A percentile compares a stretch with the other conserved stretches of the same genome.
Evolutionary conservation across 2,329 filamentous ascomycete genomes (phyloP).

Genomic region (Didymella pomorum): DNA sequence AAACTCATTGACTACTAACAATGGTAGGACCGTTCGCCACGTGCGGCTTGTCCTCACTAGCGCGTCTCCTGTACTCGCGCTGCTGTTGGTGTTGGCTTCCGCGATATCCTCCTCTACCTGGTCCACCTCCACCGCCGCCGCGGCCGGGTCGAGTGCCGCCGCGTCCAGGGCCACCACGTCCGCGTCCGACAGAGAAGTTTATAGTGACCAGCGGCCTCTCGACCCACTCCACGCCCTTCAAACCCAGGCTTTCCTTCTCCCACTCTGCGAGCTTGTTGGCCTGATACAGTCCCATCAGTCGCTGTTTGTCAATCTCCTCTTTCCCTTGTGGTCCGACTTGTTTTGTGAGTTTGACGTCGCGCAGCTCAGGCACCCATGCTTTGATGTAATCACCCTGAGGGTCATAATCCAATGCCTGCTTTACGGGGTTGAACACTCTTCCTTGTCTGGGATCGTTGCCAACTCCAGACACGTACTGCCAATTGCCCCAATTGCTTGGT

Average conservation of each 20-base stretch:
- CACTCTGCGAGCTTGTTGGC: slow-evolving; percentile 69
- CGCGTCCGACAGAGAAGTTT: slow-evolving; percentile 49
- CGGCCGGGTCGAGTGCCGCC: slow-evolving; percentile 13
- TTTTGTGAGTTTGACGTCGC: slow-evolving; percentile 54
- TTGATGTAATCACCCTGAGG: slow-evolving; percentile 72
- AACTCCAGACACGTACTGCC: slow-evolving; percentile 82
- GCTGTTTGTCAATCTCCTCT: slow-evolving; percentile 49
- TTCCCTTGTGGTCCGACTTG: slow-evolving; percentile 25
- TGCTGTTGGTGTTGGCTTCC: slow-evolving; percentile 16
- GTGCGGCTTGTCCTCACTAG: slow-evolving; percentile 15
- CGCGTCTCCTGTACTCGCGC: slow-evolving; percentile 14
- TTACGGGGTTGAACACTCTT: slow-evolving; percentile 82
- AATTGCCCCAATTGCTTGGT: slow-evolving; percentile 80
- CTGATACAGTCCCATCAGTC: slow-evolving; percentile 70
- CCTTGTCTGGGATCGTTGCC: slow-evolving; percentile 79
- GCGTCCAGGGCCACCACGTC: slow-evolving; percentile 18
- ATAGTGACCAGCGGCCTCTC: slow-evolving; percentile 62
- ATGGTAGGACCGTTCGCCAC: slow-evolving; percentile 16
- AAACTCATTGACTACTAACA: slow-evolving; percentile 17
- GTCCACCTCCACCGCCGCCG: slow-evolving; percentile 11
- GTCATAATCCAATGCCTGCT: slow-evolving; percentile 82
- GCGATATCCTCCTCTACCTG: slow-evolving; percentile 11
- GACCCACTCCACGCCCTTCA: slow-evolving; percentile 69
- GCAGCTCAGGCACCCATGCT: slow-evolving; percentile 76
- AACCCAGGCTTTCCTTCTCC: slow-evolving; percentile 64